These are phyloP conservation scores for Auriscalpium microsporum DNA, from an alignment of 768 basidiomycete genomes.

Conservation along the genomic window DNA sequence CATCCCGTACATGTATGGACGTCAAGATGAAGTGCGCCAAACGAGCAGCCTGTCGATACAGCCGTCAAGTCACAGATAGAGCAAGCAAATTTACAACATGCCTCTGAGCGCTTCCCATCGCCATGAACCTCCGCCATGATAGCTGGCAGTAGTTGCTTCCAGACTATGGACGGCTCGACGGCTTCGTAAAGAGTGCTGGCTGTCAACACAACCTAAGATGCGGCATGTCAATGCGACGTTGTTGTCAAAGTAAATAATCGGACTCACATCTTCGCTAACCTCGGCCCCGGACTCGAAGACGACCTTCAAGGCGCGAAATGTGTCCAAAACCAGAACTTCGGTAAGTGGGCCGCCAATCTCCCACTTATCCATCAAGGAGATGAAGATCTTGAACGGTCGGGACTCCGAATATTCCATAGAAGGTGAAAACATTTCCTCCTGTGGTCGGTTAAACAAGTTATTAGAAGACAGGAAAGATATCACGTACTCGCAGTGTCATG, in stretches of 20 bases:
- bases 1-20: constrained; percentile 73
- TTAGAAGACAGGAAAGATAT: neutral
- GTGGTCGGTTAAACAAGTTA: neutral
- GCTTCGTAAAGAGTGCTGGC: constrained; percentile 87
- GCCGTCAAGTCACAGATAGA: constrained; percentile 2
- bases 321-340: constrained; percentile 68
- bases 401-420: constrained; percentile 69
- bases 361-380: constrained; percentile 94
- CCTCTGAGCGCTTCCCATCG: constrained; percentile 39
- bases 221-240: constrained; percentile 1
- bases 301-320: constrained; percentile 62
- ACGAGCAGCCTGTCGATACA: constrained; percentile 43
- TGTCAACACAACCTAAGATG: constrained; percentile 49
- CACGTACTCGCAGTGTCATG: constrained; percentile 55
- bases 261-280: constrained; percentile 51
- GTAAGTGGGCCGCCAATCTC: constrained; percentile 84
- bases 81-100: constrained; percentile 19
- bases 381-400: constrained; percentile 91
- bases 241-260: neutral
- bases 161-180: constrained; percentile 81
- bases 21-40: constrained; percentile 67
- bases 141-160: constrained; percentile 63
- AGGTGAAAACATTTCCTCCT: constrained; percentile 73
- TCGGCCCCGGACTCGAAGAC: constrained; percentile 46
- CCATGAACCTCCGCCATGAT: constrained; percentile 49